A percentile compares a stretch with the other conserved stretches of the same genome.
These are phyloP conservation scores for Stemphylium lycopersici DNA, from an alignment of 2,329 filamentous ascomycete species.

Conservation along the genomic window DNA sequence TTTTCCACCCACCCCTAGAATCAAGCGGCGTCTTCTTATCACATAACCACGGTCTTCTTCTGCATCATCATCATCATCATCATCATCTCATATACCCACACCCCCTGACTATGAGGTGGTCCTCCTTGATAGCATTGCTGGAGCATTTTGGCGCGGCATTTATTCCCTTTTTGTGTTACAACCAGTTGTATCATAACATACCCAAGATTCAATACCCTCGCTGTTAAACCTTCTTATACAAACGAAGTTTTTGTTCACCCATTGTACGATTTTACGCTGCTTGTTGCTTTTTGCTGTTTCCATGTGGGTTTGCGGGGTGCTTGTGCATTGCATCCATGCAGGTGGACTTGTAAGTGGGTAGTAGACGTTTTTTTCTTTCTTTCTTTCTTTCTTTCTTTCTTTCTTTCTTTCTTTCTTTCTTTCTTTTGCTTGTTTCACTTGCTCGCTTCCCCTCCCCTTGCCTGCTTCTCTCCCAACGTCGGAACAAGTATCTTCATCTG, in stretches of 20 bases:
- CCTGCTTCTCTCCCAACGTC: too few species aligned
- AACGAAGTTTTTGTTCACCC: too few species aligned
- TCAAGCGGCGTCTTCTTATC: not conserved
- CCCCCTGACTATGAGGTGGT: not conserved
- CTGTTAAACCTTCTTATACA: not conserved
- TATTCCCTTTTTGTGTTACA: not conserved
- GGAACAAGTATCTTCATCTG: too few species aligned
- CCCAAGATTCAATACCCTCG: conserved; percentile 6
- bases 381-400: not conserved
- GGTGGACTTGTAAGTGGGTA: too few species aligned
- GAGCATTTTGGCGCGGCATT: not conserved
- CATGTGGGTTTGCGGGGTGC: too few species aligned
- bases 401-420: too few species aligned
- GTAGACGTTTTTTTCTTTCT: too few species aligned
- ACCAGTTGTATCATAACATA: not conserved
- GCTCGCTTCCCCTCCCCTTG: too few species aligned
- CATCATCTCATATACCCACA: not conserved
- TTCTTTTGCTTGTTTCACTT: not conserved
- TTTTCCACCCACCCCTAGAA: too few species aligned
- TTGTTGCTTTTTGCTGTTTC: too few species aligned
- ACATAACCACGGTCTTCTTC: not conserved
- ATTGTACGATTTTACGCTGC: too few species aligned
- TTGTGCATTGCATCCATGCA: too few species aligned
- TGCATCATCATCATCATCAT: not conserved
- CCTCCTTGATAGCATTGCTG: not conserved